Conservation (phyloP, 1,284 basidiomycete genomes). For the Mycosarcoma mackinlayi region DNA sequence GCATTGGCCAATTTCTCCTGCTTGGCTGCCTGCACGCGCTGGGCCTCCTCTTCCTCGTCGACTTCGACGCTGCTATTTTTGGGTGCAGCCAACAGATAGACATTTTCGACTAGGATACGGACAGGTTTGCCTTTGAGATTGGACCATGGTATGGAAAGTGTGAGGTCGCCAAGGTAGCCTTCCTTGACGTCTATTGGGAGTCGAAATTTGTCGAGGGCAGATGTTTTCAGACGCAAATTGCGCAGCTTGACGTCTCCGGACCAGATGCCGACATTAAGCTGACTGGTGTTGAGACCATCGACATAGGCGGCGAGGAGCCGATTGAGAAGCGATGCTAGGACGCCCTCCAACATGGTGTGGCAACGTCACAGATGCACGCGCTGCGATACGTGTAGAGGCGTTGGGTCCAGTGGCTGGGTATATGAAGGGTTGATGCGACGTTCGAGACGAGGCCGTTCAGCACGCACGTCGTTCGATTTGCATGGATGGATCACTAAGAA, state of each 20-base stretch:
- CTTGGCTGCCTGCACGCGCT: conserved; percentile 84
- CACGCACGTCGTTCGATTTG: neutral
- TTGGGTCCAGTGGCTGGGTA: too few species aligned
- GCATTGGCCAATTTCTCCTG: conserved; percentile 88
- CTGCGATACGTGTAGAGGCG: too few species aligned
- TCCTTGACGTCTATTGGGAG: conserved; percentile 96
- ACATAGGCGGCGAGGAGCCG: conserved; percentile 94
- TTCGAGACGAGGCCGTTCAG: neutral
- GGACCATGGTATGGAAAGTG: conserved; percentile 93
- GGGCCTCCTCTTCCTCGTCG: conserved; percentile 86
- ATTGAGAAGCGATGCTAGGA: conserved; percentile 72
- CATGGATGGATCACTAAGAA: neutral
- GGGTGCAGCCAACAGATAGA: conserved; percentile 92
- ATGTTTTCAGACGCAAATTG: conserved; percentile 85
- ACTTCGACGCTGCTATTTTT: conserved; percentile 77
- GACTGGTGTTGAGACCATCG: conserved; percentile 93
- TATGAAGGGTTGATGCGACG: neutral
- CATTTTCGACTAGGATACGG: conserved; percentile 90
- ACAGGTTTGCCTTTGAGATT: conserved; percentile 93
- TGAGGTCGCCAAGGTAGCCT: conserved; percentile 89
- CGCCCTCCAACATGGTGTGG: conserved; percentile 63
- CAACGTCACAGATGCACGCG: neutral
- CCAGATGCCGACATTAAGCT: conserved; percentile 93
- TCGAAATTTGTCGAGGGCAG: conserved; percentile 93
- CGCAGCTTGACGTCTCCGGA: conserved; percentile 88